These are phyloP conservation scores for Yarrowia sp. DNA, from an alignment of 805 yeast genomes.

Conservation along the genomic window DNA sequence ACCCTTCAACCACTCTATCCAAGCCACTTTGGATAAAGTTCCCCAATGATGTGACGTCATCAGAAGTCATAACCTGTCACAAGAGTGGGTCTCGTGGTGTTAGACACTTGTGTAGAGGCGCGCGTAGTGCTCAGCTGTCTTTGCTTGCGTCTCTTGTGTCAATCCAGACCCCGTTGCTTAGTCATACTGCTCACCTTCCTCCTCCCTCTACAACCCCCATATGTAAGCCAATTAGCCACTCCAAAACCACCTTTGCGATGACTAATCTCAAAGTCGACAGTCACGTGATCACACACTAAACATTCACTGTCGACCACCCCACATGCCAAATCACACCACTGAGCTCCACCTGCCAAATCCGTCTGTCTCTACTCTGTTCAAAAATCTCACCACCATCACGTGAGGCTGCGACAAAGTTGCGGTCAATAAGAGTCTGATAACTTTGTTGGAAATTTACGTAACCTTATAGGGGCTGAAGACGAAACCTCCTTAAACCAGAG, in stretches of 20 bases:
- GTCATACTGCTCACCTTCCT: too few relatives aligned
- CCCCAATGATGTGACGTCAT: neutral
- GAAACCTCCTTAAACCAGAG: too few relatives aligned
- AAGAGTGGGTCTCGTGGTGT: too few relatives aligned
- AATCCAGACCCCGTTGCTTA: too few relatives aligned
- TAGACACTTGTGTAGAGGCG: too few relatives aligned
- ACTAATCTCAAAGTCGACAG: neutral
- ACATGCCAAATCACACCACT: too few relatives aligned
- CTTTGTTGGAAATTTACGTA: conserved; percentile 20
- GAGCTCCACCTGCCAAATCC: neutral
- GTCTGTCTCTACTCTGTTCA: neutral
- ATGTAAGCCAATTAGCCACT: neutral
- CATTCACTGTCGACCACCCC: too few relatives aligned
- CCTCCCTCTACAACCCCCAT: neutral
- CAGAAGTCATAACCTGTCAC: neutral
- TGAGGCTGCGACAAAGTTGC: conserved; percentile 17
- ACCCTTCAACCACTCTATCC: too few relatives aligned
- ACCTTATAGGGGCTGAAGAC: neutral
- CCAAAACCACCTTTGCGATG: neutral
- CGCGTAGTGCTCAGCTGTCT: too few relatives aligned
- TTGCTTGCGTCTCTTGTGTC: too few relatives aligned
- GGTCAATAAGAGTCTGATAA: conserved; percentile 10
- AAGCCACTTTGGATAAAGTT: neutral
- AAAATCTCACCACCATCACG: neutral
- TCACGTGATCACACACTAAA: neutral